Evolutionary conservation across 306 rosid species (phyloP).

Genomic region (Begonia fuchsioides): DNA sequence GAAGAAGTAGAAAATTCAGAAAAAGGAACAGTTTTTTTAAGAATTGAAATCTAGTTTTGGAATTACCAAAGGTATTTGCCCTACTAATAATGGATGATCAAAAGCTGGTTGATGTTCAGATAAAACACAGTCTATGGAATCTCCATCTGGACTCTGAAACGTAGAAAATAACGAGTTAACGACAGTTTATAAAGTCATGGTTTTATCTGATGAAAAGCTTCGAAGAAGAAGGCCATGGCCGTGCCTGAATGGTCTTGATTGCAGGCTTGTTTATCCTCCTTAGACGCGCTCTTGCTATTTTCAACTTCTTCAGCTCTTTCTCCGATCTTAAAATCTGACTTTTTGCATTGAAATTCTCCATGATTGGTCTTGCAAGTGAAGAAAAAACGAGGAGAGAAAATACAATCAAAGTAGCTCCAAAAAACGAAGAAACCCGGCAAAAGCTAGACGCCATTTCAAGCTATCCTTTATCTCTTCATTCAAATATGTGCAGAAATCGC

Average conservation of each 20-base stretch:
- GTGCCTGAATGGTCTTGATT: constrained; percentile 60
- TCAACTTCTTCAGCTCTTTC: constrained; percentile 35
- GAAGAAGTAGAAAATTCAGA: background rate
- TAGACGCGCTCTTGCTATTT: constrained; percentile 36
- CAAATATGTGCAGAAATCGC: too few species aligned
- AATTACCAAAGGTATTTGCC: constrained; percentile 68
- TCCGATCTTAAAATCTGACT: constrained; percentile 37
- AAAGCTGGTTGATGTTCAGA: constrained; percentile 75
- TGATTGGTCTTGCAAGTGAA: constrained; percentile 13
- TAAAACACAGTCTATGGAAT: constrained; percentile 56
- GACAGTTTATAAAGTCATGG: background rate
- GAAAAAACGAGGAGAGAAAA: constrained; percentile 36
- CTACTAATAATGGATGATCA: constrained; percentile 63
- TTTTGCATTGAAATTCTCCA: constrained; percentile 1
- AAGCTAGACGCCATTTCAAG: too few species aligned
- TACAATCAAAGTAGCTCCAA: constrained; percentile 21
- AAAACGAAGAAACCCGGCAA: too few species aligned
- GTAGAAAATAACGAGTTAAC: background rate
- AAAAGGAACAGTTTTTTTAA: too few species aligned
- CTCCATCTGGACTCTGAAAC: constrained; percentile 42
- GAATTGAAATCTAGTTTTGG: too few species aligned
- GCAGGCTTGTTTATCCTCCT: constrained; percentile 53
- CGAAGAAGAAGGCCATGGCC: constrained; percentile 14
- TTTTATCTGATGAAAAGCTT: constrained; percentile 5
- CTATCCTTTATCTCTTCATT: too few species aligned